Evolutionary conservation across 768 basidiomycete genomes (phyloP).

Genomic region (Calocybe indica): DNA sequence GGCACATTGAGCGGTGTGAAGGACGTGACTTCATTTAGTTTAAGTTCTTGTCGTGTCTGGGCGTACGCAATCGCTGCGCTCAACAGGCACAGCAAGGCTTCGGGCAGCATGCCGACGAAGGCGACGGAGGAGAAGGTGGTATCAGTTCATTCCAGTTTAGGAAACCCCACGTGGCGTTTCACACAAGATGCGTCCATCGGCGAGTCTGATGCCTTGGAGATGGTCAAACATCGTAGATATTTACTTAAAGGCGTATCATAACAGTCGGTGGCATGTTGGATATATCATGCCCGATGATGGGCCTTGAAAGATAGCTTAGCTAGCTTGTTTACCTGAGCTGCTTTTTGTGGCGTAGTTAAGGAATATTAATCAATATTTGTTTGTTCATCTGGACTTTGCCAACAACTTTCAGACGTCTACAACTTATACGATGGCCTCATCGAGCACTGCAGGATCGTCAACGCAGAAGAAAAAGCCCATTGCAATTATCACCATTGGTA

Average conservation of each 20-base stretch:
- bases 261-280: too few species aligned
- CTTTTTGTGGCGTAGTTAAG: too few species aligned
- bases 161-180: background rate
- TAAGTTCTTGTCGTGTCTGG: constrained; percentile 24
- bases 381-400: too few species aligned
- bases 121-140: background rate
- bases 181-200: background rate
- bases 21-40: constrained; percentile 27
- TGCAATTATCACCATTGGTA: constrained; percentile 87
- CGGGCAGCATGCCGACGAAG: constrained; percentile 19
- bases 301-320: too few species aligned
- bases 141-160: background rate
- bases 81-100: constrained; percentile 28
- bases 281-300: too few species aligned
- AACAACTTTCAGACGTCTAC: too few species aligned
- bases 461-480: constrained; percentile 54
- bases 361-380: too few species aligned
- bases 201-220: background rate
- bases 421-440: constrained; percentile 9
- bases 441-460: constrained; percentile 8
- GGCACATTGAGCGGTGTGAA: constrained; percentile 25
- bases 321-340: too few species aligned
- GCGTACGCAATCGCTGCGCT: constrained; percentile 22
- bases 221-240: background rate
- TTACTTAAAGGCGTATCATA: too few species aligned